Evolutionary conservation across 495 filamentous ascomycete genomes (phyloP).

Genomic region (Penicillium odoratum): DNA sequence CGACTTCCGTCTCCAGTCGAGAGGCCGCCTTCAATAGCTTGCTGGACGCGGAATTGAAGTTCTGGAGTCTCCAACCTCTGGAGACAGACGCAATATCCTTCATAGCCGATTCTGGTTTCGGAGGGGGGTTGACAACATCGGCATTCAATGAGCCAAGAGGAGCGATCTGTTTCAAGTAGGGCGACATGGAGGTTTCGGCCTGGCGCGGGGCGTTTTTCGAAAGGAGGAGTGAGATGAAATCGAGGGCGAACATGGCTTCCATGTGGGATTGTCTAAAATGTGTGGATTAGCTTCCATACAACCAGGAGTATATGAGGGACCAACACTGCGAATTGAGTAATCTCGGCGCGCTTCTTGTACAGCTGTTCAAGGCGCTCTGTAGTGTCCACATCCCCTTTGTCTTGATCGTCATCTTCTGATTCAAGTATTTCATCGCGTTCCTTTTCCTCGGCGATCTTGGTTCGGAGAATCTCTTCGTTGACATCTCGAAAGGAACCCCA

Average conservation of each 20-base stretch:
- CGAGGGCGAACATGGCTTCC: constrained; percentile 66
- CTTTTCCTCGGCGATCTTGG: constrained; percentile 57
- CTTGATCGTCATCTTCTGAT: constrained; percentile 36
- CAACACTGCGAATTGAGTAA: constrained; percentile 46
- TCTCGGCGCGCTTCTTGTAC: constrained; percentile 46
- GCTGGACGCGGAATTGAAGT: constrained; percentile 71
- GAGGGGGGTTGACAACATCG: constrained; percentile 62
- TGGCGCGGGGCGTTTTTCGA: constrained; percentile 71
- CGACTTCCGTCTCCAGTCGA: constrained; percentile 72
- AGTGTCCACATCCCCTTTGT: constrained; percentile 31
- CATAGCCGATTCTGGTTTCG: constrained; percentile 49
- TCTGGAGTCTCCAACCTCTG: constrained; percentile 78
- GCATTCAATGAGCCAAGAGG: constrained; percentile 75
- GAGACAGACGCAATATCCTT: constrained; percentile 58
- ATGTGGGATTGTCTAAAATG: constrained; percentile 58
- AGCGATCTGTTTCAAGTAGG: constrained; percentile 63
- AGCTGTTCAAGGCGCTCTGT: constrained; percentile 43
- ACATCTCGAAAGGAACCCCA: constrained; percentile 72
- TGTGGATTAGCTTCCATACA: neutral
- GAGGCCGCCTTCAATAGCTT: constrained; percentile 70
- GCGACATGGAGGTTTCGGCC: constrained; percentile 67
- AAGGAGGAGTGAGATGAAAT: constrained; percentile 81
- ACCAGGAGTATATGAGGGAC: constrained; percentile 9
- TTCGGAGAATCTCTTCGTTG: constrained; percentile 59
- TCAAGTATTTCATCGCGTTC: constrained; percentile 37